phyloP scores from a whole-genome alignment of 2,329 filamentous ascomycete genomes.

The Graphium sp. region DNA sequence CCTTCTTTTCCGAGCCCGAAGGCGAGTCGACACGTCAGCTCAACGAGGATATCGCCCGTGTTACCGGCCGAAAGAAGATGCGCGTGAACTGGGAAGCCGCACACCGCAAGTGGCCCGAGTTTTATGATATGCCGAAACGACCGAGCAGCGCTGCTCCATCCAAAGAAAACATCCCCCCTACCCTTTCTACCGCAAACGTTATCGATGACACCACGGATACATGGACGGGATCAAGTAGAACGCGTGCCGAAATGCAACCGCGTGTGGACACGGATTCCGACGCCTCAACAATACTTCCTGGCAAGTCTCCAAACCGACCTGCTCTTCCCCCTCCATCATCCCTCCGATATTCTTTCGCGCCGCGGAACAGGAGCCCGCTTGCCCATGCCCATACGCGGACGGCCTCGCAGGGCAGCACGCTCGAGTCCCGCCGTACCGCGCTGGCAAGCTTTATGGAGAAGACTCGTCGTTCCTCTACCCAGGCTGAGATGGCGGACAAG shows the following conservation, averaged over 20 bases:
- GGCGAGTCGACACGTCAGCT: constrained; percentile 35
- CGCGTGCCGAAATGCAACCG: constrained; percentile 33
- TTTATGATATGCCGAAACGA: constrained; percentile 22
- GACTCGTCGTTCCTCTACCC: constrained; percentile 6
- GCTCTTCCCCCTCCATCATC: constrained; percentile 9
- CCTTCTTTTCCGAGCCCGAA: constrained; percentile 33
- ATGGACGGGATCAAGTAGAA: constrained; percentile 20
- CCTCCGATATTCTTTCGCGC: constrained; percentile 11
- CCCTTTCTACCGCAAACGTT: constrained; percentile 12
- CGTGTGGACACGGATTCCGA: constrained; percentile 36
- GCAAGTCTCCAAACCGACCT: constrained; percentile 16
- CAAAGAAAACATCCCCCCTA: constrained; percentile 29
- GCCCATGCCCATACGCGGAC: constrained; percentile 17
- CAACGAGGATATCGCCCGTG: constrained; percentile 27
- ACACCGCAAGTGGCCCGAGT: constrained; percentile 35
- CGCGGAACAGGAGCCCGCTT: constrained; percentile 19
- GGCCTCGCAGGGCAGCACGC: constrained; percentile 4
- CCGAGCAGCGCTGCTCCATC: constrained; percentile 6
- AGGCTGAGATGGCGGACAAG: too few relatives aligned
- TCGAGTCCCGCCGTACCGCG: constrained; percentile 2
- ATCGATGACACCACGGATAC: constrained; percentile 23
- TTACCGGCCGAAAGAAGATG: constrained; percentile 19
- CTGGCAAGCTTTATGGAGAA: constrained; percentile 5
- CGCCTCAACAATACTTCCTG: constrained; percentile 23
- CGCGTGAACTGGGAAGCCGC: constrained; percentile 26